A percentile compares a stretch with the other conserved stretches of the same genome.
phyloP scores from a whole-genome alignment of 352 stramenopile species.

The Phytophthora kernoviae region DNA sequence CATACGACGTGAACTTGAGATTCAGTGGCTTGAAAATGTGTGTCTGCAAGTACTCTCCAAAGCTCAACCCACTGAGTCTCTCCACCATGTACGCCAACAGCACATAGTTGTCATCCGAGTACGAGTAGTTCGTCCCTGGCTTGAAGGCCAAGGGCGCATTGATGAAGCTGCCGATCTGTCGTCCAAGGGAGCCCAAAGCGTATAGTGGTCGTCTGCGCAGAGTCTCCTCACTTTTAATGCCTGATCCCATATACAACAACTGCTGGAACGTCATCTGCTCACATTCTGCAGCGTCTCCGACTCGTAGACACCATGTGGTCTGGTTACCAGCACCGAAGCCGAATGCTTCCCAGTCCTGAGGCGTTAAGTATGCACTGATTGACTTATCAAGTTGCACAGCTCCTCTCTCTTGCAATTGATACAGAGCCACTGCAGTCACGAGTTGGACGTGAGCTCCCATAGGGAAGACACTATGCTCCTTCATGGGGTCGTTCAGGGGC shows the following conservation, averaged over 20 bases:
- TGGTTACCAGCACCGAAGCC: slow-evolving; percentile 41
- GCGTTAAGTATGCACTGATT: slow-evolving; percentile 42
- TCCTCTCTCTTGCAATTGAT: slow-evolving; percentile 61
- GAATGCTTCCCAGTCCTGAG: slow-evolving; percentile 52
- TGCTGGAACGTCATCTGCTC: slow-evolving; percentile 65
- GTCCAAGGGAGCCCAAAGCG: slow-evolving; percentile 32
- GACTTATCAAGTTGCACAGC: slow-evolving; percentile 39
- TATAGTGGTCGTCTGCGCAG: slow-evolving; percentile 9
- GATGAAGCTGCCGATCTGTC: slow-evolving; percentile 53
- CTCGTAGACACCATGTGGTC: slow-evolving; percentile 52
- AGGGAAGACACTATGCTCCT: slow-evolving; percentile 54
- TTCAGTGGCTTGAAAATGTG: slow-evolving; percentile 43
- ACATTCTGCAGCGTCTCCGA: slow-evolving; percentile 26
- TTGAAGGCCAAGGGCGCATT: slow-evolving; percentile 55
- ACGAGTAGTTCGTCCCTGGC: slow-evolving; percentile 55
- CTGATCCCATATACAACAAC: slow-evolving; percentile 69
- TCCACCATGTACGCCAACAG: slow-evolving; percentile 69
- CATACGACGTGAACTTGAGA: slow-evolving; percentile 53
- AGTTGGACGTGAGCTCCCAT: slow-evolving; percentile 68
- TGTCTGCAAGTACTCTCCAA: slow-evolving; percentile 47
- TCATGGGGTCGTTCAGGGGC: slow-evolving; percentile 52
- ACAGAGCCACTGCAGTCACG: slow-evolving; percentile 54
- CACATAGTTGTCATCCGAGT: slow-evolving; percentile 60
- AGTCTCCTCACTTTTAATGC: slow-evolving; percentile 28
- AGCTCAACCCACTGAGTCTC: slow-evolving; percentile 48